Evolutionary conservation across 2,329 filamentous ascomycete species (phyloP).

Genomic region (Arthrobotrys pseudoclavata): DNA sequence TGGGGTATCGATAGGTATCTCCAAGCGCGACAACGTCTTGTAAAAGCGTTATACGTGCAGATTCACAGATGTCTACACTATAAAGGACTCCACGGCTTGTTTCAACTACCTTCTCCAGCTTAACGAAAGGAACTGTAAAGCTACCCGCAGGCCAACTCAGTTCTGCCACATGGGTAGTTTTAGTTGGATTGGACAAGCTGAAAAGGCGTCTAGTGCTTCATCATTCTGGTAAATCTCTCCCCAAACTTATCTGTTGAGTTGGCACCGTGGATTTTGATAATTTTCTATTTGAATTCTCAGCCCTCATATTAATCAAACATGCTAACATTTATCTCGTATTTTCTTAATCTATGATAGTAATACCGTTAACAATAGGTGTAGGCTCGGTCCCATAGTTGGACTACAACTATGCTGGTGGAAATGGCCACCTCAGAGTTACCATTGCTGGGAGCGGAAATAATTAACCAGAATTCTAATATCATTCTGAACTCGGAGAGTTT

Average conservation of each 20-base stretch:
- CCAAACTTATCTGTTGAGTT: not conserved
- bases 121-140: conserved; percentile 3
- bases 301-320: no score
- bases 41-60: conserved; percentile 10
- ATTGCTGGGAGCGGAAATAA: not conserved
- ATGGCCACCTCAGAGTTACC: conserved; percentile 33
- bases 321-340: not conserved
- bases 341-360: conserved; percentile 6
- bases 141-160: not conserved
- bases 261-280: not conserved
- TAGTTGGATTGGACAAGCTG: conserved; percentile 34
- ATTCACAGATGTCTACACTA: conserved; percentile 1
- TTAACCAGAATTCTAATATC: no score
- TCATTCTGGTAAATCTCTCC: conserved; percentile 23
- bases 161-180: conserved; percentile 16
- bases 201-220: not conserved
- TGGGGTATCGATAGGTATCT: not conserved
- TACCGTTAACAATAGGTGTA: conserved; percentile 9
- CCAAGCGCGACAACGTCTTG: conserved; percentile 21
- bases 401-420: conserved; percentile 29
- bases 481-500: no score
- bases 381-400: conserved; percentile 10
- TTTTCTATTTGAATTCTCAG: not conserved
- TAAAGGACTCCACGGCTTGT: conserved; percentile 8
- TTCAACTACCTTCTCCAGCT: conserved; percentile 41